These are phyloP conservation scores for Starmerella apicola DNA, from an alignment of 805 yeast species.

Conservation along the genomic window DNA sequence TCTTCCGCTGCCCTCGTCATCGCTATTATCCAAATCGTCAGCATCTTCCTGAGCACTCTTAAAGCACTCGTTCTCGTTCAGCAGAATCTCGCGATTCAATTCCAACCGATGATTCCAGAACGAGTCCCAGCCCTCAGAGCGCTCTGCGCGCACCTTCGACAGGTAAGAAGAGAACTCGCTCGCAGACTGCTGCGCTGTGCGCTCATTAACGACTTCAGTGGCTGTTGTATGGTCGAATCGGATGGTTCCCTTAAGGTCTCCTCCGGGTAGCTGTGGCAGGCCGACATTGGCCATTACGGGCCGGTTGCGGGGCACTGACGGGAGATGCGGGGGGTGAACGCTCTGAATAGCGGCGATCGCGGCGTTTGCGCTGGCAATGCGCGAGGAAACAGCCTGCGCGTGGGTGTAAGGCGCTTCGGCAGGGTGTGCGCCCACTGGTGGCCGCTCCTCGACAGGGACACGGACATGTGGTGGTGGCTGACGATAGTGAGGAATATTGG, in stretches of 20 bases:
- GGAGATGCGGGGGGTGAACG: conserved; percentile 15
- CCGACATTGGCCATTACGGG: conserved; percentile 16
- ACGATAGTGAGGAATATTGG: too few relatives aligned
- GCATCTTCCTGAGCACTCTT: conserved; percentile 18
- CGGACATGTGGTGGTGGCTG: too few relatives aligned
- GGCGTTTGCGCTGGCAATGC: conserved; percentile 19
- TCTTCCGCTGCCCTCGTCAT: conserved; percentile 15
- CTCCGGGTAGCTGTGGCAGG: conserved; percentile 21
- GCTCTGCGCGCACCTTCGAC: conserved; percentile 22
- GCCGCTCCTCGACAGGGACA: too few relatives aligned
- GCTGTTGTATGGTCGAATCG: conserved; percentile 6
- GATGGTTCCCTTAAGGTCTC: conserved; percentile 20
- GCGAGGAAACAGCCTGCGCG: conserved; percentile 9
- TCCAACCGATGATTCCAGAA: conserved; percentile 25
- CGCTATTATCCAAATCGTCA: conserved; percentile 18
- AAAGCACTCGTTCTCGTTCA: conserved; percentile 19
- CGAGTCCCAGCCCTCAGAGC: conserved; percentile 25
- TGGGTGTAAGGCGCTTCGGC: conserved; percentile 7
- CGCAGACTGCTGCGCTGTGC: conserved; percentile 21
- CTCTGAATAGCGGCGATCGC: conserved; percentile 20
- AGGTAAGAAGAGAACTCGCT: conserved; percentile 20
- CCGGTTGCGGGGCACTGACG: conserved; percentile 15
- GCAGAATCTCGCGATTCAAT: conserved; percentile 15
- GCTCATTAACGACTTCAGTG: conserved; percentile 18
- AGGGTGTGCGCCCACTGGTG: too few relatives aligned